A percentile compares a stretch with the other conserved stretches of the same genome.
Evolutionary conservation across 352 stramenopile genomes (phyloP).

Genomic region (Globisporangium heterothallicum): DNA sequence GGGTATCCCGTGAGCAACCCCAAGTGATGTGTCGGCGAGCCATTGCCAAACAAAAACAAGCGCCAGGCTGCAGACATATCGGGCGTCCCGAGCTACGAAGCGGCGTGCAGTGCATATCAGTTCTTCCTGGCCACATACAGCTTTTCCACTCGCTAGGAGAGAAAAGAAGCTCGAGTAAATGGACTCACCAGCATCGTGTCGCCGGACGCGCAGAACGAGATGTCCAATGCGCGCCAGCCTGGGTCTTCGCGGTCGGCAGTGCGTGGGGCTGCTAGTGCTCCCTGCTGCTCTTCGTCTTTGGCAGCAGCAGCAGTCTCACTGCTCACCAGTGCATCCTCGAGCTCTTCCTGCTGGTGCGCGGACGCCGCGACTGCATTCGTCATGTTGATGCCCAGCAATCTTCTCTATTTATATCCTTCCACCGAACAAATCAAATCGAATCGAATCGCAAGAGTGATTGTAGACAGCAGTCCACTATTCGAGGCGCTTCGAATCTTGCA

Average conservation of each 20-base stretch:
- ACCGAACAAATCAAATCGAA: background rate
- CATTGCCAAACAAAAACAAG: slow-evolving; percentile 81
- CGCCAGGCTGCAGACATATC: slow-evolving; percentile 70
- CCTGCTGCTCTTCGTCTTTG: too few relatives aligned
- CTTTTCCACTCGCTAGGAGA: too few relatives aligned
- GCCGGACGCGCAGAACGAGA: slow-evolving; percentile 13
- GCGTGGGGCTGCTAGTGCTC: too few relatives aligned
- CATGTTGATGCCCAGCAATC: background rate
- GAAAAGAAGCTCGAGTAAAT: background rate
- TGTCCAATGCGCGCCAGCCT: slow-evolving; percentile 12
- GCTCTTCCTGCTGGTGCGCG: background rate
- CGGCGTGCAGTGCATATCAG: background rate
- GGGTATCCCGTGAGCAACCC: slow-evolving; percentile 61
- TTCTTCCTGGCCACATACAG: too few relatives aligned
- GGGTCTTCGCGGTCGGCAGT: too few relatives aligned
- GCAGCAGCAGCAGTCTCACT: too few relatives aligned
- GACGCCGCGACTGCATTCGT: background rate
- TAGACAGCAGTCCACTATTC: background rate
- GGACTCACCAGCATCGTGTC: slow-evolving; percentile 8
- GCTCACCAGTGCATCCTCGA: background rate
- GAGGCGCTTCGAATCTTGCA: background rate
- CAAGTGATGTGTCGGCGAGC: slow-evolving; percentile 78
- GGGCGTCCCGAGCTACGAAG: slow-evolving; percentile 44
- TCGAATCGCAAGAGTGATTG: background rate
- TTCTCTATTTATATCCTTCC: too few relatives aligned